Evolutionary conservation across 2,329 filamentous ascomycete genomes (phyloP).

Genomic region (Aspergillus pseudonomiae): DNA sequence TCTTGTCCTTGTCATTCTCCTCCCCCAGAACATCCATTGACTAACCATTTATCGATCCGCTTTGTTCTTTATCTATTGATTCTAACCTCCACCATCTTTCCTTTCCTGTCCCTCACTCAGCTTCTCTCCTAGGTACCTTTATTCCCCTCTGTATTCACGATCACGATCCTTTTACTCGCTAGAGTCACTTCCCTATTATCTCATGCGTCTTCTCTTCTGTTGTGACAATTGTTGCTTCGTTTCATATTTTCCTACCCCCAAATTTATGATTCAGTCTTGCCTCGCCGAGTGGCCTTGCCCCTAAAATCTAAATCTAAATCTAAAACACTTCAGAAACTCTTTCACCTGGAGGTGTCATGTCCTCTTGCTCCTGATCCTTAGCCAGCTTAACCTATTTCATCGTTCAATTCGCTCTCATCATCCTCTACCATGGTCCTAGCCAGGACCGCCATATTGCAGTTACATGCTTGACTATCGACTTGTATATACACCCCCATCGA

Average conservation of each 20-base stretch:
- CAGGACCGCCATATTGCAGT: slow-evolving; percentile 14
- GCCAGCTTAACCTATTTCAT: neutral
- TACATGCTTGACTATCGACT: slow-evolving; percentile 19
- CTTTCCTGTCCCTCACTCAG: neutral
- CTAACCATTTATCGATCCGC: slow-evolving; percentile 10
- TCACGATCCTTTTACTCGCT: neutral
- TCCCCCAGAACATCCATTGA: slow-evolving; percentile 5
- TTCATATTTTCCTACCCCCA: slow-evolving; percentile 3
- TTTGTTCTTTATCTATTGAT: slow-evolving; percentile 10
- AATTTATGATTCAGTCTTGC: slow-evolving; percentile 1
- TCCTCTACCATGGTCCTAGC: slow-evolving; percentile 21
- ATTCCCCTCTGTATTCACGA: neutral
- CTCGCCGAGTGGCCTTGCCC: slow-evolving; percentile 12
- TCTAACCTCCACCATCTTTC: neutral
- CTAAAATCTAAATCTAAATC: slow-evolving; percentile 10
- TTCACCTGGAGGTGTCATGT: slow-evolving; percentile 12
- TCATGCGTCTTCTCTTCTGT: neutral
- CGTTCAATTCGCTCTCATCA: neutral
- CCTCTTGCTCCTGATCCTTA: slow-evolving; percentile 9
- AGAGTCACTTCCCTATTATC: neutral
- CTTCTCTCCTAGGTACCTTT: neutral
- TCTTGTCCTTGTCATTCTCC: slow-evolving; percentile 6
- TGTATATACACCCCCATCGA: neutral
- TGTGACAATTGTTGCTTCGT: slow-evolving; percentile 4
- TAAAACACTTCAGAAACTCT: slow-evolving; percentile 19